Evolutionary conservation across 345 rosid genomes (phyloP), one percentile per base, ranked within the genome.

Genomic region (Isatis tinctoria): DNA sequence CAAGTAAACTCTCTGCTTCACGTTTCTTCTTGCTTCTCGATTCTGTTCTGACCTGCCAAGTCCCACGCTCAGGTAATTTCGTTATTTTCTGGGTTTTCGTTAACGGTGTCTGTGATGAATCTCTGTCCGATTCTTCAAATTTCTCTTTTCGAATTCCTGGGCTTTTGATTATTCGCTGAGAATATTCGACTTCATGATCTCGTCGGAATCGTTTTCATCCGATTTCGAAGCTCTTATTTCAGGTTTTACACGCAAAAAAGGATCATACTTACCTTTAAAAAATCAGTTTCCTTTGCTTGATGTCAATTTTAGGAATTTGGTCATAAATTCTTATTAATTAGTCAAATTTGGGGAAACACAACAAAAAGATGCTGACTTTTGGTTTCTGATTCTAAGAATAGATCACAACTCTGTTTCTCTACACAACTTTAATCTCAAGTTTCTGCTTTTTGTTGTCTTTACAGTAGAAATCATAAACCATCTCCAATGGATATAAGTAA

Each of bases 401-500:
- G 79, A 63, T 33, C 59, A 54, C 11, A 40, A 18, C 47, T 52
- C 69, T 62, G 58, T 75, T 49, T 67, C 62, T 67, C 10, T 39
- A 4, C 32, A 66, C 17, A 41, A 14, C 43, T 67, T 60, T 20
- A 10, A 26, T 60, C 54, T 49, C 54, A 49, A 41, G 41, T 16
- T 16, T 57, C 49, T 36, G 3, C 8, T 20, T 39, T 36, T 65
- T 33, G 3, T 52, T 11, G 12, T 27, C 24, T 68, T 65, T 66
- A 76, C 69, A 77, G 81, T 39, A 60, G 5, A n/a, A 18, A 30
- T 37, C 35, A 28, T 5, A 61, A 35, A 26, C 28, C 49, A 27
- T 65, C 72, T 33, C 17, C 39, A 33, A 95, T 92, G 98, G 99
- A 92, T 81, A 89, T 95, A 77, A 92, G 87, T 69, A 95, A 87